Conservation (phyloP, 768 basidiomycete species). For the Omphalotus guepiniiformis region DNA sequence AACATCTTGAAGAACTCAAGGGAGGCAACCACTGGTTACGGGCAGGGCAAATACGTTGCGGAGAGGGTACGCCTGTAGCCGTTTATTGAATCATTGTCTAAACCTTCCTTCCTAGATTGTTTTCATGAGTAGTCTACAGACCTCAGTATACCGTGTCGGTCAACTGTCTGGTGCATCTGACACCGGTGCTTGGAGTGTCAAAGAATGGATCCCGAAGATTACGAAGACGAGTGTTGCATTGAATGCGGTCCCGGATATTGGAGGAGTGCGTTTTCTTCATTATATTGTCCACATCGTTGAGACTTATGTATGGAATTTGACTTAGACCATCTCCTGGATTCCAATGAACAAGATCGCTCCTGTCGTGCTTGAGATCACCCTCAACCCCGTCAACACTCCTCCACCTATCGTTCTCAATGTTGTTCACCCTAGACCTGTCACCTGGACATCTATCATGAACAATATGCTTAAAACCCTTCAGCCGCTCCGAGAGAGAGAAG, state of each 20-base stretch:
- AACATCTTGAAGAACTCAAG: conserved; percentile 18
- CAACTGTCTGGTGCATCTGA: conserved; percentile 32
- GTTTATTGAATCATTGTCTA: not conserved
- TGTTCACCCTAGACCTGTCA: conserved; percentile 31
- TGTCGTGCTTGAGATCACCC: conserved; percentile 28
- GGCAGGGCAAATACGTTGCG: conserved; percentile 33
- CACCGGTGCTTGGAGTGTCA: conserved; percentile 34
- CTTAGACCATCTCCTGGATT: conserved; percentile 33
- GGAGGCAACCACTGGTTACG: conserved; percentile 32
- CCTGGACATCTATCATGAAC: conserved; percentile 25
- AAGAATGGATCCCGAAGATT: conserved; percentile 36
- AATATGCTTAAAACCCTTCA: conserved; percentile 10
- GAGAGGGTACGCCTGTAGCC: conserved; percentile 23
- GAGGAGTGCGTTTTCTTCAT: not conserved
- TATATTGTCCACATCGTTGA: not conserved
- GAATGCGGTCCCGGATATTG: not conserved
- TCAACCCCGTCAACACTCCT: conserved; percentile 10
- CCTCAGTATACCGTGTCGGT: conserved; percentile 30
- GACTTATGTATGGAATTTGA: not conserved
- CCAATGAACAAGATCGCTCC: conserved; percentile 29
- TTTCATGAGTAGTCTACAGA: conserved; percentile 24
- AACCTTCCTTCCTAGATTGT: conserved; percentile 17
- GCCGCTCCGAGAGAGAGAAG: not conserved
- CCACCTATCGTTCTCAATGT: conserved; percentile 28
- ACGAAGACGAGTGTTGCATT: conserved; percentile 30